These are phyloP conservation scores for Hypoxylon sp. DNA, from an alignment of 2,329 filamentous ascomycete species.

Conservation along the genomic window DNA sequence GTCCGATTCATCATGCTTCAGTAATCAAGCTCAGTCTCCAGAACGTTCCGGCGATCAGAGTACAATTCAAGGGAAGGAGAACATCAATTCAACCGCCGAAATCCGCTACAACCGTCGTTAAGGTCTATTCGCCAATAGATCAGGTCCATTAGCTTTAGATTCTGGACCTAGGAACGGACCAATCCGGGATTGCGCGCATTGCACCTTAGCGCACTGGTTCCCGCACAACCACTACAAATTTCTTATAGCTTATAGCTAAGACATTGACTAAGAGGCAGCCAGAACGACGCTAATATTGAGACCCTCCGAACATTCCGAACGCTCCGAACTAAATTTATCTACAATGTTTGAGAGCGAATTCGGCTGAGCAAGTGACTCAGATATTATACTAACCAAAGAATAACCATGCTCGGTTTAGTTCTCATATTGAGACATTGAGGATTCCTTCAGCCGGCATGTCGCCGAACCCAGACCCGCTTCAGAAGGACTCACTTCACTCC, in stretches of 20 bases:
- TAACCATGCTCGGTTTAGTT: background rate
- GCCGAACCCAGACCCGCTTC: background rate
- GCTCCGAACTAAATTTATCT: conserved; percentile 7
- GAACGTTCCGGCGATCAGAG: conserved; percentile 8
- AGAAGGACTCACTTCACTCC: background rate
- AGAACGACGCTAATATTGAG: conserved; percentile 1
- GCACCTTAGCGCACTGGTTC: conserved; percentile 18
- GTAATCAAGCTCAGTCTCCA: conserved; percentile 3
- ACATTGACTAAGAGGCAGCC: background rate
- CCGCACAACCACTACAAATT: conserved; percentile 13
- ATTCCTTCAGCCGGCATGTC: background rate
- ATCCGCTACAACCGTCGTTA: background rate
- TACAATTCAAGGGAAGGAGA: background rate
- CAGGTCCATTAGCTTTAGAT: conserved; percentile 7
- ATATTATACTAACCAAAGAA: background rate
- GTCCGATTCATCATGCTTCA: background rate
- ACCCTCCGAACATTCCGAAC: conserved; percentile 17
- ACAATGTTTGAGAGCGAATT: background rate
- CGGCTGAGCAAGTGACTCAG: background rate
- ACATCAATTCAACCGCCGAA: background rate
- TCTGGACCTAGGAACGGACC: background rate
- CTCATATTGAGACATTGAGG: background rate
- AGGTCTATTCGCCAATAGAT: background rate
- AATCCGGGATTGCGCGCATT: conserved; percentile 14
- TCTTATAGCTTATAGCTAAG: conserved; percentile 4